These are phyloP conservation scores for Nemania serpens DNA, from an alignment of 2,329 filamentous ascomycete genomes.

Conservation along the genomic window DNA sequence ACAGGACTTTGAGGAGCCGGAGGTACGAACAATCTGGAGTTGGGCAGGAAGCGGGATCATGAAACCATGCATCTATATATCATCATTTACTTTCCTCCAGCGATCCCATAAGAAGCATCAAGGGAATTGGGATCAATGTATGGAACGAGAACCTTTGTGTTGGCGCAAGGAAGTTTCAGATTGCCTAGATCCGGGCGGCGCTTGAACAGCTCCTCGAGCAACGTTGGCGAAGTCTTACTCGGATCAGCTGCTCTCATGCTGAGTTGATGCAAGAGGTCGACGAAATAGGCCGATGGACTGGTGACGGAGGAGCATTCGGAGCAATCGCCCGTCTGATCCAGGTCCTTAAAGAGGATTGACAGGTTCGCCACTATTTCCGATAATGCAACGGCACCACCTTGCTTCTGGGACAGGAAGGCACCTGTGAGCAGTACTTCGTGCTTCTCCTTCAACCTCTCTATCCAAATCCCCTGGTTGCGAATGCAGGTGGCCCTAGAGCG, in stretches of 20 bases:
- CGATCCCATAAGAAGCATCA: too few relatives aligned
- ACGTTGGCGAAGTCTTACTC: neutral
- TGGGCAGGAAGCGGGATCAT: too few relatives aligned
- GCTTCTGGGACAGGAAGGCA: neutral
- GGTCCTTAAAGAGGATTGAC: neutral
- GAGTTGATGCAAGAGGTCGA: conserved; percentile 2
- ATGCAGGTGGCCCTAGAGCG: neutral
- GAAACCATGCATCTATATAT: too few relatives aligned
- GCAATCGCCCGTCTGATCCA: neutral
- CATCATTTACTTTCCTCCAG: too few relatives aligned
- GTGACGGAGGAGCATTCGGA: neutral
- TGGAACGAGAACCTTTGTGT: too few relatives aligned
- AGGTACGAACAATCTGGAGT: too few relatives aligned
- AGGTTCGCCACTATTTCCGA: neutral
- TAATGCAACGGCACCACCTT: neutral
- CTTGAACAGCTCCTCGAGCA: neutral
- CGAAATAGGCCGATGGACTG: conserved; percentile 1
- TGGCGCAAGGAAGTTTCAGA: neutral
- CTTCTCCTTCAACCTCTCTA: neutral
- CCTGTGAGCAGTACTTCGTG: neutral
- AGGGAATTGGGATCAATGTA: too few relatives aligned
- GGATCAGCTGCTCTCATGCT: neutral
- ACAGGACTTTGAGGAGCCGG: too few relatives aligned
- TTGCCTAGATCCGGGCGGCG: neutral
- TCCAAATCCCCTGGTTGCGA: neutral